Evolutionary conservation across 78 protist genomes (phyloP).

Genomic region (Emiliania huxleyi): DNA sequence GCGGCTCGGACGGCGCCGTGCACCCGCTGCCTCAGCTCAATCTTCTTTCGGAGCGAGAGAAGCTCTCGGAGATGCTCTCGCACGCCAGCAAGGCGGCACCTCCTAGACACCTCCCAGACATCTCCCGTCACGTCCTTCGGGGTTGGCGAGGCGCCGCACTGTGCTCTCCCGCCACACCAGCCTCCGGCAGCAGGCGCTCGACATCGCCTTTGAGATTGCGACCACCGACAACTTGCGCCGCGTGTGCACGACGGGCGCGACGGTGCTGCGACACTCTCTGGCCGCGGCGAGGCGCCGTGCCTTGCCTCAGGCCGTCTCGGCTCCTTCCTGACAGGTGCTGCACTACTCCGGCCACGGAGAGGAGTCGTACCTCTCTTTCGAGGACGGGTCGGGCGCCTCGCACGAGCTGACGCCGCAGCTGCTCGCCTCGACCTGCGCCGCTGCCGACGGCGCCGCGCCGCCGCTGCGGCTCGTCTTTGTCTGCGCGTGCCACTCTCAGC

Average conservation of each 20-base stretch:
- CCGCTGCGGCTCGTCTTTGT: not conserved
- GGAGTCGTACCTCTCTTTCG: not conserved
- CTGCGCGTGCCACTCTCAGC: conserved; percentile 28
- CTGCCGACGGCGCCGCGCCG: not conserved
- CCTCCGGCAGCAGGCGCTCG: no score
- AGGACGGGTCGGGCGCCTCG: not conserved
- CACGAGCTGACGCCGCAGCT: not conserved
- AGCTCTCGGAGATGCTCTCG: not conserved
- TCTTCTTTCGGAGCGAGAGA: not conserved
- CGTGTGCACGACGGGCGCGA: not conserved
- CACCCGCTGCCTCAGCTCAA: not conserved
- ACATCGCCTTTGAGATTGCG: not conserved
- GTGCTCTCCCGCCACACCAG: no score
- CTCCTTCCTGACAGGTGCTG: no score
- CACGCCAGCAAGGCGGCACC: not conserved
- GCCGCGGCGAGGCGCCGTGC: no score
- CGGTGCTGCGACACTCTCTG: not conserved
- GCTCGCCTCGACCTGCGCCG: not conserved
- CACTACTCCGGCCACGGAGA: conserved; percentile 17
- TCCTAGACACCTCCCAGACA: no score
- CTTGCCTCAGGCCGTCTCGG: no score
- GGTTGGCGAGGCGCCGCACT: no score
- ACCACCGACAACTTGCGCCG: not conserved
- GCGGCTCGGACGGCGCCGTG: no score
- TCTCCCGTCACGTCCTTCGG: no score